These are phyloP conservation scores for Talaromyces liani DNA, from an alignment of 495 filamentous ascomycete species.

Conservation along the genomic window DNA sequence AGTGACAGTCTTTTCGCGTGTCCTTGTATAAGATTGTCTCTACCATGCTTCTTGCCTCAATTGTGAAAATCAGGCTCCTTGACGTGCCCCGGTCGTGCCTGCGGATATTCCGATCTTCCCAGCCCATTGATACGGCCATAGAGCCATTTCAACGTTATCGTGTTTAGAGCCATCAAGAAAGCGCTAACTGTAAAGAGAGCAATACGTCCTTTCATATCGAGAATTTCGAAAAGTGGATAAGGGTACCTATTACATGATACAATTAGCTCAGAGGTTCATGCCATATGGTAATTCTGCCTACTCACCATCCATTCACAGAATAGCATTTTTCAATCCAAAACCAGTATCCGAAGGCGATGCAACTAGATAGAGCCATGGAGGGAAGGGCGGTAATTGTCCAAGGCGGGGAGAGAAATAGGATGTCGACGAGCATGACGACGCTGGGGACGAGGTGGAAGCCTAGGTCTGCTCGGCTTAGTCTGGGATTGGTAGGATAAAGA, in stretches of 20 bases:
- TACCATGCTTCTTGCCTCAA: not conserved
- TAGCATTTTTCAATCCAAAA: slow-evolving; percentile 82
- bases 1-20: not conserved
- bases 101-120: slow-evolving; percentile 16
- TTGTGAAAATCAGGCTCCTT: slow-evolving; percentile 16
- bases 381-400: slow-evolving; percentile 62
- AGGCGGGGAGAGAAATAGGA: slow-evolving; percentile 71
- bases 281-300: not conserved
- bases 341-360: slow-evolving; percentile 73
- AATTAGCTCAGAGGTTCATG: slow-evolving; percentile 12
- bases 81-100: slow-evolving; percentile 26
- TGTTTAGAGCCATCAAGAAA: slow-evolving; percentile 62
- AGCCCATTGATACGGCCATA: slow-evolving; percentile 66
- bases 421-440: slow-evolving; percentile 61
- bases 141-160: slow-evolving; percentile 55
- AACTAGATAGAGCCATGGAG: slow-evolving; percentile 52
- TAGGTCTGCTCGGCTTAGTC: slow-evolving; percentile 46
- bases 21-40: not conserved
- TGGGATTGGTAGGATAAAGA: slow-evolving; percentile 14
- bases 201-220: slow-evolving; percentile 54
- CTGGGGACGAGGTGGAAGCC: slow-evolving; percentile 75
- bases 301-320: slow-evolving; percentile 64
- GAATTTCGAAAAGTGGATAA: slow-evolving; percentile 70
- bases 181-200: slow-evolving; percentile 65
- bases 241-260: slow-evolving; percentile 57